phyloP scores from a whole-genome alignment of 768 basidiomycete genomes.

The Agrocybe praecox region DNA sequence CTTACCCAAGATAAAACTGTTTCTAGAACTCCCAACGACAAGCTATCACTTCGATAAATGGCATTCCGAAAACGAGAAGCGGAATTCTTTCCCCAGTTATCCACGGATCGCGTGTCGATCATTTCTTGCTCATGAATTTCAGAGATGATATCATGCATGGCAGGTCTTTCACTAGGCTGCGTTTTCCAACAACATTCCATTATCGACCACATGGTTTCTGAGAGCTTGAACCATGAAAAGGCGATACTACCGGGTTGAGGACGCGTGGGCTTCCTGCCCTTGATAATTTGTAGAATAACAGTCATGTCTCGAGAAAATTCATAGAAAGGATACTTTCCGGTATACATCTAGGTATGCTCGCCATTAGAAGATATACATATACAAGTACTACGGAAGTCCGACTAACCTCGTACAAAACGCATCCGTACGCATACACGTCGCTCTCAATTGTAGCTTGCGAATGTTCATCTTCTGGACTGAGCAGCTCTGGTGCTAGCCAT shows the following conservation, averaged over 20 bases:
- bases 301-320: slow-evolving; percentile 16
- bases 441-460: slow-evolving; percentile 14
- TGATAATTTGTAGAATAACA: slow-evolving; percentile 22
- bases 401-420: slow-evolving; percentile 36
- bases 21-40: slow-evolving; percentile 8
- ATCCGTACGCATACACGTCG: slow-evolving; percentile 45
- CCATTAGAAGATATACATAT: not conserved
- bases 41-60: slow-evolving; percentile 6
- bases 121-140: not conserved
- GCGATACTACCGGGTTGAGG: slow-evolving; percentile 10
- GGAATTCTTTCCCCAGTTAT: slow-evolving; percentile 2
- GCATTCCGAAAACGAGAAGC: slow-evolving; percentile 10
- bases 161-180: slow-evolving; percentile 20
- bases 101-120: not conserved
- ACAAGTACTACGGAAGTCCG: not conserved
- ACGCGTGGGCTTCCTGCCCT: slow-evolving; percentile 18
- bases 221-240: slow-evolving; percentile 17
- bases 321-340: slow-evolving; percentile 27
- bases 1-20: slow-evolving; percentile 14
- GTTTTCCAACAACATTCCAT: slow-evolving; percentile 26
- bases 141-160: slow-evolving; percentile 6
- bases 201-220: slow-evolving; percentile 20
- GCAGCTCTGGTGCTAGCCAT: slow-evolving; percentile 38
- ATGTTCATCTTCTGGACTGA: slow-evolving; percentile 22
- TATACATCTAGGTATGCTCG: slow-evolving; percentile 23